phyloP scores from a whole-genome alignment of 2,329 filamentous ascomycete species.

The Aspergillus sp. region DNA sequence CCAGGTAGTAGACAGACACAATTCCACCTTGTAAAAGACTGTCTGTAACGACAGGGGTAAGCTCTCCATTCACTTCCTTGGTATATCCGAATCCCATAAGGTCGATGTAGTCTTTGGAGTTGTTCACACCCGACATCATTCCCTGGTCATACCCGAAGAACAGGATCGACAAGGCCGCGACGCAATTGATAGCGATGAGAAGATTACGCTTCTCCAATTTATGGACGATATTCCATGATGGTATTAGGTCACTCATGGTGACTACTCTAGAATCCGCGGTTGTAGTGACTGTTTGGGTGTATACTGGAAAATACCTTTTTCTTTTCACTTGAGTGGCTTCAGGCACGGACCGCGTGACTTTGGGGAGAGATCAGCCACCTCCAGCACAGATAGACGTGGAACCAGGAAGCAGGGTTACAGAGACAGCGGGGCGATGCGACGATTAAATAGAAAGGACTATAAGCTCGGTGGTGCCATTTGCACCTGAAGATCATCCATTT shows the following conservation, averaged over 20 bases:
- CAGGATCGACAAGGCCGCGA: conserved; percentile 67
- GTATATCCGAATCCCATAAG: conserved; percentile 67
- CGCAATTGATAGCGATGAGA: conserved; percentile 62
- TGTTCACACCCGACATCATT: conserved; percentile 66
- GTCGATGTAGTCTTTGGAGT: conserved; percentile 63
- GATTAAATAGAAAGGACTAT: neutral
- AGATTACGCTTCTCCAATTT: conserved; percentile 57
- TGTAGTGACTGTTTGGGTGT: neutral
- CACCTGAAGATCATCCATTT: conserved; percentile 10
- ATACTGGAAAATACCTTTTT: neutral
- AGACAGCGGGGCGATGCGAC: neutral
- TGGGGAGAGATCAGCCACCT: neutral
- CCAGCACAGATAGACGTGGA: neutral
- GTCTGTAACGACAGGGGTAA: conserved; percentile 58
- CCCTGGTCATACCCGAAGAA: conserved; percentile 65
- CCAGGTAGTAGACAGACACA: conserved; percentile 60
- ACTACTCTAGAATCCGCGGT: neutral
- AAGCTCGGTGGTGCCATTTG: neutral
- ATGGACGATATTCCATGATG: conserved; percentile 53
- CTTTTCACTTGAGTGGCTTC: neutral
- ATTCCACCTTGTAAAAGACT: conserved; percentile 65
- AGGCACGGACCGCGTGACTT: neutral
- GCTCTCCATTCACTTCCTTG: conserved; percentile 42
- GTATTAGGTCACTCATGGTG: conserved; percentile 42
- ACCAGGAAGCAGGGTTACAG: neutral